A percentile compares a stretch with the other conserved stretches of the same genome.
Conservation (phyloP, 768 basidiomycete genomes). For the Kwoniella dejecticola region DNA sequence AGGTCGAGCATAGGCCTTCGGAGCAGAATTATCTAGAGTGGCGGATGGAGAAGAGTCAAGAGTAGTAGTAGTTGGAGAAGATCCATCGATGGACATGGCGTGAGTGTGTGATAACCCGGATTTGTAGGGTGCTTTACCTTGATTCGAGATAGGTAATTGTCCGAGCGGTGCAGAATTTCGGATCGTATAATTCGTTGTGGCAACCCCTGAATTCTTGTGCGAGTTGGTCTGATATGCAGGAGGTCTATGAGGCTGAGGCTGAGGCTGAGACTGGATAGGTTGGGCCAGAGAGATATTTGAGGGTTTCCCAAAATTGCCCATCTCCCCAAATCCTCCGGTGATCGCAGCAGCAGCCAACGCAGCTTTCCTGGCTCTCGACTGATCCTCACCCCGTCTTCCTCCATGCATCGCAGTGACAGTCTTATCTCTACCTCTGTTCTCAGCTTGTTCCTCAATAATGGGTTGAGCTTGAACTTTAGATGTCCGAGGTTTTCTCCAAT, state of each 20-base stretch:
- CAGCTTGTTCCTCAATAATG: constrained; percentile 6
- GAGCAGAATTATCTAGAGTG: neutral
- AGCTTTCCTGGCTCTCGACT: constrained; percentile 36
- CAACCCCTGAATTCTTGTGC: neutral
- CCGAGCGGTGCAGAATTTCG: constrained; percentile 9
- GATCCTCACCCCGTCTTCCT: constrained; percentile 19
- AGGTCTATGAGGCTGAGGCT: neutral
- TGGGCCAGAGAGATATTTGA: neutral
- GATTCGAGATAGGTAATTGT: neutral
- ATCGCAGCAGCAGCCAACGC: constrained; percentile 46
- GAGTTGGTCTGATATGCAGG: neutral
- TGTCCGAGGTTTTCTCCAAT: constrained; percentile 32
- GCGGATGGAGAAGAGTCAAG: neutral
- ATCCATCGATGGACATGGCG: constrained; percentile 5
- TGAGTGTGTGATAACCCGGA: constrained; percentile 18
- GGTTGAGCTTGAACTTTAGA: neutral
- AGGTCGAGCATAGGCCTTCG: constrained; percentile 2
- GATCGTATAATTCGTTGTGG: constrained; percentile 11
- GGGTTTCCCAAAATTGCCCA: constrained; percentile 43
- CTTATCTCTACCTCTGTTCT: constrained; percentile 16
- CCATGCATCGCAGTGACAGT: neutral
- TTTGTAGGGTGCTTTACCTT: constrained; percentile 11
- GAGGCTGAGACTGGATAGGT: neutral
- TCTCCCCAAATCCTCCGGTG: constrained; percentile 33
- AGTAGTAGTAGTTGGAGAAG: neutral